Base-by-base conservation (phyloP, 306 rosid genomes). In the Acacia acuminata region DNA sequence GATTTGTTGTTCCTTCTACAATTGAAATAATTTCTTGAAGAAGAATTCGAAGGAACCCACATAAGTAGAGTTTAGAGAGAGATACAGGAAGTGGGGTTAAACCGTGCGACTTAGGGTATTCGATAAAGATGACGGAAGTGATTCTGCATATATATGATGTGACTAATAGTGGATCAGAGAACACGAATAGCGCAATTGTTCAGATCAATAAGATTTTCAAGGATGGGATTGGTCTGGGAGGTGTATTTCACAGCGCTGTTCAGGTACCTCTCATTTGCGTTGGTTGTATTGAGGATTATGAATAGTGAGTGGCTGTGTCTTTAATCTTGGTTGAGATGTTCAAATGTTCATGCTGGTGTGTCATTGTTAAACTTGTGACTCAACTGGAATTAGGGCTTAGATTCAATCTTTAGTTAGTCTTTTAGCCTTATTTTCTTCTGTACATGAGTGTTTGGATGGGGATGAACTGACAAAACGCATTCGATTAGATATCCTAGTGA, bases 151-250 rank as follows among this genome's bases (percentile, higher is more conserved):
- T 96, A 84, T 96, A 96, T 72, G 99, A 96, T 51, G 98, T 96
- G 60, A 96, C 99, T 70, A 96, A 96, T 79, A 96, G 98, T 85
- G 98, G 97, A 94, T 96, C 99, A 60, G 99, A 96, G 68, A 94
- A 91, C 81, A 94, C 99, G 9, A 96, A 96, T 84, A 90, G 50
- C 86, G 92, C 98, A 82, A 96, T 96, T 86, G 83, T 96, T 82
- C 91, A 96, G 82, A 96, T 96, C 94, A 96, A 96, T 80, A 96
- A 90, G 99, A 92, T 96, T 90, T 96, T 96, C 86, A 96, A 94
- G 81, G 99, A 96, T 81, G 97, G 99, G 55, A 96, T 96, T 75
- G 98, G 98, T 77, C 87, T 96, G 10, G 99, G 99, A 60, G 99
- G 99, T 13, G 91, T 96, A 83, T 96, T 96, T 87, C 98, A 96